Base-by-base conservation (phyloP, 768 basidiomycete genomes). In the Ramaria rubella region DNA sequence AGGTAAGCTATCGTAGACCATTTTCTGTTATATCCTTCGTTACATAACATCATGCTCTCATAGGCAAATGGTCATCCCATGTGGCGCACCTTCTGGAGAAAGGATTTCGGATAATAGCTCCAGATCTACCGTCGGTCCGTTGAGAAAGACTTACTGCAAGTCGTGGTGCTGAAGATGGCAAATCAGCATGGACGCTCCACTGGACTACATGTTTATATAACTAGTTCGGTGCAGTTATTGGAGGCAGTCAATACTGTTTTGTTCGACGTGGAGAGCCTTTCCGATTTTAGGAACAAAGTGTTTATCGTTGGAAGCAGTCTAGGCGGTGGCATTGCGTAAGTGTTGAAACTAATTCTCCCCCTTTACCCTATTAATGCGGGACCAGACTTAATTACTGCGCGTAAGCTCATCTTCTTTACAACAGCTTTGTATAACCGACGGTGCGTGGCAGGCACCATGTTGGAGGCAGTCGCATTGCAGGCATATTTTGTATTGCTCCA, bases 71-170 rank as follows among this genome's bases (percentile, higher is more conserved):
- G 58, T 63, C 69, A 2, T 65, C 70, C 19, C 69, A 72, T 52
- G 52, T 67, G 15, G 33, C 31, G 8, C 52, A 64, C 44, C 67
- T 73, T 54, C 56, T 73, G 5, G 65, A 65, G 38, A 65, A 64
- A 1, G 72, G 71, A 0, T 73, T 70, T 58, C 58, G 72, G 31
- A 62, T 73, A 24, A 71, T 73, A 59, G 58, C 67, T 14, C 70
- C 68, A 12, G 72, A 73, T 61, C 59, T 72, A 23, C 69, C 72
- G 6, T 66, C 67, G 8, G 71, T 72, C 44, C 61, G 71, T 24
- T 26, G 24, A 30, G 15, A 27, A 33, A 21, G 17, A 7, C 12
- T 30, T 17, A 4, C 8, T 45, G 12, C 46, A 29, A 17, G 19
- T n/a, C 30, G 24, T 44, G 11, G n/a, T 33, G 26, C 29, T 27